Base-by-base conservation (phyloP, 371 early-diverging fungal species). In the Syncephalastrum contaminatum region DNA sequence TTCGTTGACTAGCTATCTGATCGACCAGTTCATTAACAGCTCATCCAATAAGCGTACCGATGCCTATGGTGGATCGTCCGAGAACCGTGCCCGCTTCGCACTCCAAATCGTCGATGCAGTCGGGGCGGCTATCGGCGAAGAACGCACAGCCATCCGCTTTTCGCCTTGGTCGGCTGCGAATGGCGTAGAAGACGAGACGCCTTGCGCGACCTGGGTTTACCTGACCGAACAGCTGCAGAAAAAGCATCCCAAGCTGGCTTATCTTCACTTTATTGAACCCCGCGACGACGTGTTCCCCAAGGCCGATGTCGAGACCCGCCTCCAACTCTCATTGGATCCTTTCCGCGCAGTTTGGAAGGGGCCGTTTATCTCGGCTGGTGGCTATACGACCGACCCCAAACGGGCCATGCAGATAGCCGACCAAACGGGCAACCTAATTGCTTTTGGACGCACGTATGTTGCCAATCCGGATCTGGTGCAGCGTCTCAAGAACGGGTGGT, bases 21-120 rank as follows among this genome's bases (percentile, higher is more conserved):
- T 85, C 44, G 70, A 80, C 45, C 80, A 83, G 47, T 62, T 88
- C 43, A 15, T 60, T 8, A 55, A 64, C 12, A 42, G 49, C 4
- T 47, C 51, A n/a, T 43, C 24, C 27, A 90, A 88, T 61, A 42
- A 64, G 15, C 78, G 90, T 25, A 80, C 81, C 0, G 88, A 88
- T 65, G 59, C 64, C n/a, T 88, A 85, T 58, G 80, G 82, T 25
- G 83, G 82, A 13, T 66, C 69, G 4, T 54, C 70, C 42, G 77
- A 83, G 51, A 84, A 84, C 60, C 74, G 85, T 0, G 43, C 64
- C 40, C 72, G 84, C 16, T 76, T 85, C 47, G 43, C 65, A 13
- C 45, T 69, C 0, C 77, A 84, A 44, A 60, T 79, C 16, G 51
- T 77, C 21, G 51, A 70, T 8, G 76, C 74, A 8, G 67, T 82